phyloP scores from a whole-genome alignment of 495 filamentous ascomycete genomes.

The Lichenothelia convexa region DNA sequence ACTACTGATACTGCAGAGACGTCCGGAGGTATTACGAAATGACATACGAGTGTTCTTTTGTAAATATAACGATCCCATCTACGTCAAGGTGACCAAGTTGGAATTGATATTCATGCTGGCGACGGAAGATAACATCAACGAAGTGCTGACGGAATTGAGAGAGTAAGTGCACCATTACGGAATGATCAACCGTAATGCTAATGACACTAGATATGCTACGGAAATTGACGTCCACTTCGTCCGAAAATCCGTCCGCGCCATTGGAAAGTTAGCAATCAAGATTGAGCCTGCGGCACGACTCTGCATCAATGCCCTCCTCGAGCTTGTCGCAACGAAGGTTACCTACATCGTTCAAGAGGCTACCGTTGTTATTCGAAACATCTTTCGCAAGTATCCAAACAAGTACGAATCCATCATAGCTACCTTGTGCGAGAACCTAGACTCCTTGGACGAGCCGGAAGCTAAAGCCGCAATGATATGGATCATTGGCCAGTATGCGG shows the following conservation, averaged over 20 bases:
- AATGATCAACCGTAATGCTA: background rate
- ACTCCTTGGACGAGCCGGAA: constrained; percentile 96
- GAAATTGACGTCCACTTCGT: constrained; percentile 99
- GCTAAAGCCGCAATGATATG: constrained; percentile 99
- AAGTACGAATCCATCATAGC: constrained; percentile 96
- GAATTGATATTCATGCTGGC: constrained; percentile 99
- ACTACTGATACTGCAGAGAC: constrained; percentile 76
- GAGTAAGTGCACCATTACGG: constrained; percentile 37
- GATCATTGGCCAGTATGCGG: constrained; percentile 97
- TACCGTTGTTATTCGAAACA: constrained; percentile 98
- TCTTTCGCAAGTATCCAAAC: constrained; percentile 97
- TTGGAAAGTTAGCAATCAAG: constrained; percentile 96
- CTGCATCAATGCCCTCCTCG: constrained; percentile 84
- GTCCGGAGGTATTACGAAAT: constrained; percentile 85
- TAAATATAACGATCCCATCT: constrained; percentile 99
- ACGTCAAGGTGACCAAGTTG: constrained; percentile 98
- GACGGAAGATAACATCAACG: constrained; percentile 85
- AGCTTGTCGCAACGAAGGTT: constrained; percentile 93
- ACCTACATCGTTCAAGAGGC: constrained; percentile 99
- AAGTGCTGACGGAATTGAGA: constrained; percentile 83
- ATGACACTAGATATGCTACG: constrained; percentile 52
- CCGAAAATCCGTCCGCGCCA: constrained; percentile 90
- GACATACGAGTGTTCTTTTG: constrained; percentile 98
- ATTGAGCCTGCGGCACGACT: constrained; percentile 81
- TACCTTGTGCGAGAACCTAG: constrained; percentile 86